Percentiles rank a stretch among this genome's conserved stretches.
These are phyloP conservation scores for Claviceps capensis DNA, from an alignment of 2,329 filamentous ascomycete species.

Conservation along the genomic window DNA sequence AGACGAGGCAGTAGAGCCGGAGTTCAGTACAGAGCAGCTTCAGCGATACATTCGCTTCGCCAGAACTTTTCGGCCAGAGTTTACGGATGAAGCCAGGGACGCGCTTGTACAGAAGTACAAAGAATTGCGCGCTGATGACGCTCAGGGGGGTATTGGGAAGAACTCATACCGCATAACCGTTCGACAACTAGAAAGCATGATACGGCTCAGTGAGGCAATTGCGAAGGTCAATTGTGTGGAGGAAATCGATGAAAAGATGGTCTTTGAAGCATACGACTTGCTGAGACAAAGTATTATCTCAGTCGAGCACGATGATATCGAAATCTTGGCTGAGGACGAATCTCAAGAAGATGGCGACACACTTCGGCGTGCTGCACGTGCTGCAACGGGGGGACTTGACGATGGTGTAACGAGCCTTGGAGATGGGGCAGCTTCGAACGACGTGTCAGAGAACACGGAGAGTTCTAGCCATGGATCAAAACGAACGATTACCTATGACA, in stretches of 20 bases:
- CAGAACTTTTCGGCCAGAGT: conserved; percentile 83
- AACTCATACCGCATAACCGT: conserved; percentile 98
- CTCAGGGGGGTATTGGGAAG: conserved; percentile 82
- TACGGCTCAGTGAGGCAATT: conserved; percentile 92
- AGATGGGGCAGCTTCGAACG: conserved; percentile 21
- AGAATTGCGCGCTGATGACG: conserved; percentile 83
- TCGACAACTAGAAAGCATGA: conserved; percentile 88
- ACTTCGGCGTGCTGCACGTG: conserved; percentile 25
- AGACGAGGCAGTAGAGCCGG: conserved; percentile 80
- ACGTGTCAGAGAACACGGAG: conserved; percentile 13
- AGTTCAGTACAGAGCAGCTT: conserved; percentile 91
- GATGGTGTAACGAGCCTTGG: conserved; percentile 29
- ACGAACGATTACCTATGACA: conserved; percentile 89
- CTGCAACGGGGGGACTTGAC: conserved; percentile 29
- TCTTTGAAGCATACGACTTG: conserved; percentile 82
- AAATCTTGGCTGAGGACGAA: conserved; percentile 67
- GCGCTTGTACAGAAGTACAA: conserved; percentile 89
- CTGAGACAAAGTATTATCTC: conserved; percentile 91
- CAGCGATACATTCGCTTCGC: conserved; percentile 97
- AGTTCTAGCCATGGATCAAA: conserved; percentile 33
- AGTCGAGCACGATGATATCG: conserved; percentile 94
- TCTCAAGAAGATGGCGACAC: conserved; percentile 31
- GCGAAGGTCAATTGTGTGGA: conserved; percentile 95
- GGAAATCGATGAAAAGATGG: conserved; percentile 72
- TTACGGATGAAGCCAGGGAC: conserved; percentile 74